A percentile compares a stretch with the other conserved stretches of the same genome.
Evolutionary conservation across 2,329 filamentous ascomycete species (phyloP).

Genomic region (Botryotinia convoluta): DNA sequence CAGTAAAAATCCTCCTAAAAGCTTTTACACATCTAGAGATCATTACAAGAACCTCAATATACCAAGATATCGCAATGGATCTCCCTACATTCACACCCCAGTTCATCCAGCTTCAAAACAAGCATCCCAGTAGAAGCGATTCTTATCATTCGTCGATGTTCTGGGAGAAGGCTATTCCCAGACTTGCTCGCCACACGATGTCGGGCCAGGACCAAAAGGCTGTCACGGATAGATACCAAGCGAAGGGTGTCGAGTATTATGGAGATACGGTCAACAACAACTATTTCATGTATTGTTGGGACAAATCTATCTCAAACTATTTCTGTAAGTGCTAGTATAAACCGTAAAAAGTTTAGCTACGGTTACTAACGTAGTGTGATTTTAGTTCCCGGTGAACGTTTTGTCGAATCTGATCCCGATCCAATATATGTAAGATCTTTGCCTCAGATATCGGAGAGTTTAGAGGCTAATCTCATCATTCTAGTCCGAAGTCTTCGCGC

Average conservation of each 20-base stretch:
- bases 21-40: fast-evolving
- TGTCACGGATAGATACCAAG: background rate
- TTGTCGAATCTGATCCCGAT: background rate
- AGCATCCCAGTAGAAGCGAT: background rate
- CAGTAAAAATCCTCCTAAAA: fast-evolving
- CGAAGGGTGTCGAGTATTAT: background rate
- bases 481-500: background rate
- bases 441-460: too few species aligned
- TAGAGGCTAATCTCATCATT: background rate
- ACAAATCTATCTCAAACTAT: background rate
- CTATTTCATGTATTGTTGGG: background rate
- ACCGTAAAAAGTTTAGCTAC: fast-evolving
- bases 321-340: background rate
- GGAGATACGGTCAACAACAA: fast-evolving
- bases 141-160: background rate
- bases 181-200: background rate
- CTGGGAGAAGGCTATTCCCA: background rate
- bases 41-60: background rate
- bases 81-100: background rate
- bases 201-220: background rate
- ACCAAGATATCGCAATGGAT: background rate
- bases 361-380: background rate
- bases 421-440: background rate
- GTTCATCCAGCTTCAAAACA: background rate
- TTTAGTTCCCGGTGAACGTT: background rate